phyloP scores from a whole-genome alignment of 1,139 yeast species.

The Schizosaccharomyces versatilis region DNA sequence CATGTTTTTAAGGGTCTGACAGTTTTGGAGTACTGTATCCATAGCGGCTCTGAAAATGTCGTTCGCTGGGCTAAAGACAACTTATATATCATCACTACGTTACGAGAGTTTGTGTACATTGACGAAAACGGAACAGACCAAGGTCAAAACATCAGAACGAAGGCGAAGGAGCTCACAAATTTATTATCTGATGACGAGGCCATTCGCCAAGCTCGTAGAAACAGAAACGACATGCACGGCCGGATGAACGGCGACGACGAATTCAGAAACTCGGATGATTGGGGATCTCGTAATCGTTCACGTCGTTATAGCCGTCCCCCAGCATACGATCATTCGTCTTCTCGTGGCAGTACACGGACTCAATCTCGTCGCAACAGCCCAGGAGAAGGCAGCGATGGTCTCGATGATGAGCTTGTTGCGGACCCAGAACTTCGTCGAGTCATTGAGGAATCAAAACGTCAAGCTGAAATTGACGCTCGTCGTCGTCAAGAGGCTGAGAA shows the following conservation, averaged over 20 bases:
- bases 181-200: conserved; percentile 68
- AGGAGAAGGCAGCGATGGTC: not conserved
- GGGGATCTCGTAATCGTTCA: conserved; percentile 3
- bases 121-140: conserved; percentile 71
- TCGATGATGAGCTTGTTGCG: conserved; percentile 21
- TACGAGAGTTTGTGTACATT: conserved; percentile 69
- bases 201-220: conserved; percentile 42
- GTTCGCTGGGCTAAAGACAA: conserved; percentile 89
- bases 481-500: conserved; percentile 24
- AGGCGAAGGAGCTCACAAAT: conserved; percentile 74
- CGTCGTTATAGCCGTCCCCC: not conserved
- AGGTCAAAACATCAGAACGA: conserved; percentile 72
- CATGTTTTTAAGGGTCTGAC: conserved; percentile 84
- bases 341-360: not conserved
- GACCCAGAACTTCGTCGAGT: conserved; percentile 76
- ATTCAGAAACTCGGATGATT: not conserved
- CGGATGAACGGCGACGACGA: conserved; percentile 9
- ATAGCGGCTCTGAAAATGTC: conserved; percentile 75
- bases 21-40: conserved; percentile 66
- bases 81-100: conserved; percentile 67
- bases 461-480: conserved; percentile 71
- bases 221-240: conserved; percentile 13
- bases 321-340: too few relatives aligned
- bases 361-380: not conserved
- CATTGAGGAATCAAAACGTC: conserved; percentile 53